phyloP scores from a whole-genome alignment of 768 basidiomycete genomes.

The Dioszegia hungarica region DNA sequence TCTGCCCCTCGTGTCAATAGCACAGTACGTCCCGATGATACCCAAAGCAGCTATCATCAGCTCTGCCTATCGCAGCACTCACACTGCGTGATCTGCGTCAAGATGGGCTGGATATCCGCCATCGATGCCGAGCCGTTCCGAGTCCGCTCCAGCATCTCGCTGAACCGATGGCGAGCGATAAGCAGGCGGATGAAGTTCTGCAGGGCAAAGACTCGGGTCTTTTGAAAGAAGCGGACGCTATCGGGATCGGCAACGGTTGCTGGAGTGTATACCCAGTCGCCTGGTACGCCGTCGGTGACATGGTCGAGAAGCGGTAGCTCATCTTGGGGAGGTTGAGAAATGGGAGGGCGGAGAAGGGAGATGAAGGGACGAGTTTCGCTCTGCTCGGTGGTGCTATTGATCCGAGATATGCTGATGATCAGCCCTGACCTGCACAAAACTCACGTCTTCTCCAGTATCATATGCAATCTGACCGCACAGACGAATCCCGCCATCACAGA shows the following conservation, averaged over 20 bases:
- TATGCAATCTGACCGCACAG: slow-evolving; percentile 18
- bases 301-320: slow-evolving; percentile 11
- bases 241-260: slow-evolving; percentile 16
- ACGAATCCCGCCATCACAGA: slow-evolving; percentile 27
- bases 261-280: slow-evolving; percentile 21
- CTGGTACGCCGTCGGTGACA: slow-evolving; percentile 14
- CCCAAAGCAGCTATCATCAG: slow-evolving; percentile 13
- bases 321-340: slow-evolving; percentile 2
- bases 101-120: neutral
- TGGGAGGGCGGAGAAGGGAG: neutral
- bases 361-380: slow-evolving; percentile 1
- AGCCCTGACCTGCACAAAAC: neutral
- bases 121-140: neutral
- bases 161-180: slow-evolving; percentile 15
- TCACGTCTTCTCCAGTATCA: slow-evolving; percentile 22
- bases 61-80: neutral
- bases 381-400: slow-evolving; percentile 4
- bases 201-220: slow-evolving; percentile 21
- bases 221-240: slow-evolving; percentile 25
- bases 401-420: neutral
- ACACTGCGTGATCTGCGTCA: slow-evolving; percentile 19
- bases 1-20: slow-evolving; percentile 16
- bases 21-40: slow-evolving; percentile 23
- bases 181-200: slow-evolving; percentile 19
- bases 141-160: slow-evolving; percentile 8